phyloP scores from a whole-genome alignment of 192 early-diverging fungal species.

The Podila minutissima region DNA sequence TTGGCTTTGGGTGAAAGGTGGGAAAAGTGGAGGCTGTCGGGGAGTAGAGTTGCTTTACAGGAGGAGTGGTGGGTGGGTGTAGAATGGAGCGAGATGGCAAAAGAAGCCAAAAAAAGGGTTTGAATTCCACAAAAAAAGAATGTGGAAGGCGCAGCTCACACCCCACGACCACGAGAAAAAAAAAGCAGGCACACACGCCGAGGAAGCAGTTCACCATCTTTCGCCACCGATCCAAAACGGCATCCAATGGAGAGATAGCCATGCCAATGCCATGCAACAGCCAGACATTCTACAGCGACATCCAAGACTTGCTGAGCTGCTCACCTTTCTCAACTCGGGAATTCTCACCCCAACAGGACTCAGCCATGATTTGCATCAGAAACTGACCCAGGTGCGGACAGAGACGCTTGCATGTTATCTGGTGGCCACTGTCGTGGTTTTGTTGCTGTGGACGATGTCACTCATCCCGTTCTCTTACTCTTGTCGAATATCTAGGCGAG shows the following conservation, averaged over 20 bases:
- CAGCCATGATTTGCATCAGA: constrained; percentile 17
- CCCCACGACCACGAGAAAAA: too few species aligned
- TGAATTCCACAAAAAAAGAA: neutral
- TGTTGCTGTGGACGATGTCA: neutral
- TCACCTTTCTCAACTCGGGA: constrained; percentile 18
- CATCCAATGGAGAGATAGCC: constrained; percentile 3
- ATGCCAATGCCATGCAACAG: constrained; percentile 23
- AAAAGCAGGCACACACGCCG: neutral
- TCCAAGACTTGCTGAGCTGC: constrained; percentile 18
- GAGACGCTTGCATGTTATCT: neutral
- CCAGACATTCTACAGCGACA: constrained; percentile 2
- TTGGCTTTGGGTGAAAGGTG: neutral
- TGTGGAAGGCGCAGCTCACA: neutral
- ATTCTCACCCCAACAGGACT: constrained; percentile 29
- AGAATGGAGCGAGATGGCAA: neutral
- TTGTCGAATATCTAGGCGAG: constrained; percentile 10
- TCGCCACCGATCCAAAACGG: neutral
- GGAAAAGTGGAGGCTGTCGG: constrained; percentile 1
- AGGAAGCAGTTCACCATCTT: neutral
- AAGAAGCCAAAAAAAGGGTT: neutral
- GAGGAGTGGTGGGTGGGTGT: neutral
- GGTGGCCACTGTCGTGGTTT: neutral
- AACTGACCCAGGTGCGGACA: constrained; percentile 20
- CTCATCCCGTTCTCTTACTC: neutral
- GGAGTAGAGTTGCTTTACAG: constrained; percentile 7